Conservation (phyloP, 2,329 filamentous ascomycete species). For the Pseudonectria foliicola region DNA sequence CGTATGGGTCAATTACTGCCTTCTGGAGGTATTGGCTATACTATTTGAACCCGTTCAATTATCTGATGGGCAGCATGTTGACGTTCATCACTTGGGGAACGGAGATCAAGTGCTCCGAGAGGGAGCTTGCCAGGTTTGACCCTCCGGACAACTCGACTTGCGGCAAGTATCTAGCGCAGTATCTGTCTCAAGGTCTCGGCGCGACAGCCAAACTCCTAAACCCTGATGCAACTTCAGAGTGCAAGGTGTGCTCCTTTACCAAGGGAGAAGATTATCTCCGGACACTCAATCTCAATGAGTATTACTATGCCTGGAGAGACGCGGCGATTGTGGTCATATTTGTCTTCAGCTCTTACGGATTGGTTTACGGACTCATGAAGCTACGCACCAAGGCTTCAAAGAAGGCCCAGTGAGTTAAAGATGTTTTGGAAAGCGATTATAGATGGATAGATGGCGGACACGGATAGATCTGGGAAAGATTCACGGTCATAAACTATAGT, state of each 20-base stretch:
- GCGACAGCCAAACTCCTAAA: conserved; percentile 48
- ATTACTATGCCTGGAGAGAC: conserved; percentile 61
- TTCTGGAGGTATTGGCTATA: conserved; percentile 67
- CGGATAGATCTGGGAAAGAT: too few relatives aligned
- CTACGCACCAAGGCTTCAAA: conserved; percentile 41
- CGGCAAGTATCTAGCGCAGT: conserved; percentile 47
- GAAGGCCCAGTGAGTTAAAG: conserved; percentile 30
- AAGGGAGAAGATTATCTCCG: conserved; percentile 52
- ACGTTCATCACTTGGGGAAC: conserved; percentile 43
- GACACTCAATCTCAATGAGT: conserved; percentile 51
- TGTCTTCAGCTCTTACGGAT: conserved; percentile 43
- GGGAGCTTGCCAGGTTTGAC: conserved; percentile 45
- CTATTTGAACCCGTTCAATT: conserved; percentile 55
- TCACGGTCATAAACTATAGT: too few relatives aligned
- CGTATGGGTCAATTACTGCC: conserved; percentile 50
- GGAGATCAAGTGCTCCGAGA: conserved; percentile 37
- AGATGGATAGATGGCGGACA: too few relatives aligned
- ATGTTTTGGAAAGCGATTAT: too few relatives aligned
- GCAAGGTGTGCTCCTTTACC: conserved; percentile 54
- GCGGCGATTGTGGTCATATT: conserved; percentile 53
- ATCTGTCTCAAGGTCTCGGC: conserved; percentile 39
- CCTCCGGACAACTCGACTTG: conserved; percentile 49
- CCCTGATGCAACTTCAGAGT: conserved; percentile 47
- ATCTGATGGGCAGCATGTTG: conserved; percentile 50
- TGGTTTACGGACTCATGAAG: conserved; percentile 42